Conservation (phyloP, 805 yeast species). For the Suhomyces faveliae region DNA sequence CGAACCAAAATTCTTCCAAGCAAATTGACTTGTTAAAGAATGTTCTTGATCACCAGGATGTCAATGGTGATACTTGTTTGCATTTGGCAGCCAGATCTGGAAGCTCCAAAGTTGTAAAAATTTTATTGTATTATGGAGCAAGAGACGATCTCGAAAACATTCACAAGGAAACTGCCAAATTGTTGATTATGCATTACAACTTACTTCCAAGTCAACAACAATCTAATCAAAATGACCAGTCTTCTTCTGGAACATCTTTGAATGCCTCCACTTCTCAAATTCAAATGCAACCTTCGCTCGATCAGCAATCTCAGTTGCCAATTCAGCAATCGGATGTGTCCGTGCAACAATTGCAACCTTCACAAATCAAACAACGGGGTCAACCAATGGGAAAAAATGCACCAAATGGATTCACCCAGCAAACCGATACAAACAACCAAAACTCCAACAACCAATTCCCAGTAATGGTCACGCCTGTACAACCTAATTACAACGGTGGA, state of each 20-base stretch:
- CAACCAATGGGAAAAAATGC: background rate
- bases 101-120: conserved; percentile 68
- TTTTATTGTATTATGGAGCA: conserved; percentile 84
- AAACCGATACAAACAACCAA: background rate
- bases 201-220: conserved; percentile 16
- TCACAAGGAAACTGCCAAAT: conserved; percentile 44
- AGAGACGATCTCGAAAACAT: conserved; percentile 48
- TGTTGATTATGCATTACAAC: conserved; percentile 41
- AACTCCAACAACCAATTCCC: background rate
- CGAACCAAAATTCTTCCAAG: conserved; percentile 35
- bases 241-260: background rate
- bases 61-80: conserved; percentile 79
- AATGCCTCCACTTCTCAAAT: background rate
- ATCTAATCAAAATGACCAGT: background rate
- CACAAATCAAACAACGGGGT: conserved; percentile 7
- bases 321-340: background rate
- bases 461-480: conserved; percentile 30
- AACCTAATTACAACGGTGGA: conserved; percentile 19
- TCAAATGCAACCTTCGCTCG: background rate
- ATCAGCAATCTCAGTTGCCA: background rate
- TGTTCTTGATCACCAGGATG: conserved; percentile 74
- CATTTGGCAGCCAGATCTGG: conserved; percentile 76
- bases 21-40: conserved; percentile 60
- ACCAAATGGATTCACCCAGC: background rate
- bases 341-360: conserved; percentile 4